Evolutionary conservation across 352 stramenopile genomes (phyloP).

Genomic region (Pythium chondricola): DNA sequence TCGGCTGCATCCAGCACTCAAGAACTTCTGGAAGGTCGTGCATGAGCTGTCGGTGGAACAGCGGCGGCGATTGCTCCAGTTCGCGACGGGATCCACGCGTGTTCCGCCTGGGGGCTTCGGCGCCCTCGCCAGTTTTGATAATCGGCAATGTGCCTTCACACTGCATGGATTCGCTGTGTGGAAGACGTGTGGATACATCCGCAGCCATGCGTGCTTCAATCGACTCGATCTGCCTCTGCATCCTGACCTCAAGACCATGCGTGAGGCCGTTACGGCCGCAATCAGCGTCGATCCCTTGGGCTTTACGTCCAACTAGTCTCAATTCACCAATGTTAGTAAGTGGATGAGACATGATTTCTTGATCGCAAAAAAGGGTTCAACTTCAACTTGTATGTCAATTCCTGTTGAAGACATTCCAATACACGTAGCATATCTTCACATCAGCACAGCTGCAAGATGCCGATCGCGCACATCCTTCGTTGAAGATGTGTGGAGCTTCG

Average conservation of each 20-base stretch:
- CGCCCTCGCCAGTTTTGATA: constrained; percentile 20
- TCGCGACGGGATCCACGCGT: constrained; percentile 28
- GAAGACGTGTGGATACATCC: constrained; percentile 10
- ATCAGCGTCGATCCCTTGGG: constrained; percentile 9
- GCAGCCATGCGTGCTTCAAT: constrained; percentile 5
- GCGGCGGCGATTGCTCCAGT: constrained; percentile 26
- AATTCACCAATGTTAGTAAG: neutral
- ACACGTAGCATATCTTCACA: no score
- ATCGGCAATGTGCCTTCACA: constrained; percentile 17
- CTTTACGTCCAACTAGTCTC: constrained; percentile 9
- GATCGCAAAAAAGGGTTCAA: neutral
- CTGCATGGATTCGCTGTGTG: constrained; percentile 4
- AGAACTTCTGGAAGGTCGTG: constrained; percentile 37
- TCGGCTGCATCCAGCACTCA: neutral
- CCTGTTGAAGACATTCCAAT: neutral
- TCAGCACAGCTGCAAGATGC: no score
- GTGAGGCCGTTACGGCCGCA: constrained; percentile 6
- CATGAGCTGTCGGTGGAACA: constrained; percentile 27
- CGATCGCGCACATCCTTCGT: no score
- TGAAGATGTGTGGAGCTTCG: no score
- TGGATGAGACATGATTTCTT: neutral
- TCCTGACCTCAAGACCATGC: constrained; percentile 2
- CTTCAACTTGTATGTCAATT: no score
- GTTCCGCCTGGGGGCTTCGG: constrained; percentile 24
- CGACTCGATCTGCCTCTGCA: constrained; percentile 2